Percentiles rank a stretch among this genome's conserved stretches.
These are phyloP conservation scores for Oryza australiensis DNA, from an alignment of 176 grass and related monocot genomes.

Conservation along the genomic window DNA sequence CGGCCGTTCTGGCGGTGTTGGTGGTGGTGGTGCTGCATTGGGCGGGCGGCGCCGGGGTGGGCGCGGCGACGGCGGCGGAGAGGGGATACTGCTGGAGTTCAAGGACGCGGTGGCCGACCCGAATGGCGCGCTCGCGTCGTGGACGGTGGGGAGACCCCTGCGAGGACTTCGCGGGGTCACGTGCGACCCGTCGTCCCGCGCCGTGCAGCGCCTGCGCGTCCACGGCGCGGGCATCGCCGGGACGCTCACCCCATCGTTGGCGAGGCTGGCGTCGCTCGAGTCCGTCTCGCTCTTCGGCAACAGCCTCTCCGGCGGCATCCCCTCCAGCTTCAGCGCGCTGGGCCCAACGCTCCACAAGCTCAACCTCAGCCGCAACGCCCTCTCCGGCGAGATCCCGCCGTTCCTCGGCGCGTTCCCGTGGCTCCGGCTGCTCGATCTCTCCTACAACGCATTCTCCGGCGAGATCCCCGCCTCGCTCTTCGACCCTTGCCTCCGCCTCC, in stretches of 20 bases:
- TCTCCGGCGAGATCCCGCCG: slow-evolving; percentile 59
- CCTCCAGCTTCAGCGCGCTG: slow-evolving; percentile 36
- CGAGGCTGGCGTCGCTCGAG: slow-evolving; percentile 57
- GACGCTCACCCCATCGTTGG: slow-evolving; percentile 53
- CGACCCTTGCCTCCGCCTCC: slow-evolving; percentile 69
- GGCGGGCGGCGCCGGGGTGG: not conserved
- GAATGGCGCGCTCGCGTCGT: slow-evolving; percentile 48
- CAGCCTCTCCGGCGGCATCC: slow-evolving; percentile 58
- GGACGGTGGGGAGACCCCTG: slow-evolving; percentile 67
- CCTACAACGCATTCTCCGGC: slow-evolving; percentile 79
- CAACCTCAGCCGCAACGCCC: slow-evolving; percentile 87
- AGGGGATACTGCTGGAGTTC: slow-evolving; percentile 72
- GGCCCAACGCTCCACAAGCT: slow-evolving; percentile 71
- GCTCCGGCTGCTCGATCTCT: slow-evolving; percentile 94
- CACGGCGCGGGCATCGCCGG: slow-evolving; percentile 51
- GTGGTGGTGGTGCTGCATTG: slow-evolving; percentile 25
- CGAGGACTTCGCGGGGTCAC: slow-evolving; percentile 50
- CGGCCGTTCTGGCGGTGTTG: not conserved
- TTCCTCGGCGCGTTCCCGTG: slow-evolving; percentile 60
- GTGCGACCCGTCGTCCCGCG: slow-evolving; percentile 51
- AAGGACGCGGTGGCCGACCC: slow-evolving; percentile 79
- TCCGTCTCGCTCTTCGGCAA: slow-evolving; percentile 87
- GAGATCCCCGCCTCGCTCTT: slow-evolving; percentile 74
- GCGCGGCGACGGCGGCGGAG: slow-evolving; percentile 63
- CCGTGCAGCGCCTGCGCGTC: slow-evolving; percentile 70